These are phyloP conservation scores for Chernovozyma sophiae-reginae DNA, from an alignment of 1,139 yeast genomes.

Conservation along the genomic window DNA sequence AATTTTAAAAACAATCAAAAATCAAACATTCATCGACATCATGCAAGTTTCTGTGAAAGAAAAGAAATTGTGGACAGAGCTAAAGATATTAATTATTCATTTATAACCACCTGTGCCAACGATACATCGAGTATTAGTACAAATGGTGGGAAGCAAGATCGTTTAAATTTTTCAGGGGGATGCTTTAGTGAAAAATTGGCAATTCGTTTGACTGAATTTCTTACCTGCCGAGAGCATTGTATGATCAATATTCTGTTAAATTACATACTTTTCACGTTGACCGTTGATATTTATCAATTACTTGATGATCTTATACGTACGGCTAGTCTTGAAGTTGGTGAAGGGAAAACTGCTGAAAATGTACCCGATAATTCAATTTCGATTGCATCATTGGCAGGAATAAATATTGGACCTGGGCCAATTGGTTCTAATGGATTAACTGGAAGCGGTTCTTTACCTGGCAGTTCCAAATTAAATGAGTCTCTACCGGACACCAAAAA, in stretches of 20 bases:
- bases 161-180: background rate
- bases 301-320: constrained; percentile 14
- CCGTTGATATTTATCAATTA: constrained; percentile 24
- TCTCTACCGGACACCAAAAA: background rate
- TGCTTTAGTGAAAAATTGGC: constrained; percentile 4
- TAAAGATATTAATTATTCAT: background rate
- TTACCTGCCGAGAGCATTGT: constrained; percentile 26
- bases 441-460: background rate
- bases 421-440: background rate
- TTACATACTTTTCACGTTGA: constrained; percentile 30
- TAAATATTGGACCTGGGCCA: background rate
- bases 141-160: background rate
- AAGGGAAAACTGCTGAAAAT: background rate
- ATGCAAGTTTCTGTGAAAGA: background rate
- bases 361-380: background rate
- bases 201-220: constrained; percentile 16
- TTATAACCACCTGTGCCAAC: background rate
- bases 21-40: background rate
- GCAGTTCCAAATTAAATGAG: no score
- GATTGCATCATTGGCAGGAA: background rate
- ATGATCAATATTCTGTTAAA: constrained; percentile 35
- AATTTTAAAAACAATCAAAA: constrained; percentile 1
- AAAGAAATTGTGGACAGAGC: background rate
- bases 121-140: background rate
- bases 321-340: background rate